These are phyloP conservation scores for Ceratocystis albifundus DNA, from an alignment of 2,329 filamentous ascomycete species.

Conservation along the genomic window DNA sequence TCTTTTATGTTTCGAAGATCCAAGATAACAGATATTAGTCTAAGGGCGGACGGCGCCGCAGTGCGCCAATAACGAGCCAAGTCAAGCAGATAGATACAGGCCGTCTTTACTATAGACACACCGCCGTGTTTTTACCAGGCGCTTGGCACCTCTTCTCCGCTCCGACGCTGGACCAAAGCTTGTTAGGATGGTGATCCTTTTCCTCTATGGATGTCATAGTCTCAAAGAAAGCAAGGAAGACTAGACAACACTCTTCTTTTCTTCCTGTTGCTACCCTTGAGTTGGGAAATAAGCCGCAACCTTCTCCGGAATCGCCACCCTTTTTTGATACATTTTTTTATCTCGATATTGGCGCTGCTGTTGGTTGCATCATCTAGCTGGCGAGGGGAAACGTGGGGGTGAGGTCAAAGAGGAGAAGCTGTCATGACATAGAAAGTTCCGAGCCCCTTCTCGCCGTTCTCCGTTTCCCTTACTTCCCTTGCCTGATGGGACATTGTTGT, in stretches of 20 bases:
- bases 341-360: too few relatives aligned
- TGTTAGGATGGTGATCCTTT: background rate
- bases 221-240: background rate
- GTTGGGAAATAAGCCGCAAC: background rate
- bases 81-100: background rate
- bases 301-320: background rate
- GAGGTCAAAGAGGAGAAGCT: background rate
- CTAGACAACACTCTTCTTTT: background rate
- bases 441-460: too few relatives aligned
- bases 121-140: background rate
- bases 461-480: too few relatives aligned
- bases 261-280: background rate
- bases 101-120: background rate
- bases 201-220: background rate
- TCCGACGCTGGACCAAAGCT: background rate
- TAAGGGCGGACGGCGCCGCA: background rate
- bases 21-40: background rate
- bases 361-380: background rate
- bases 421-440: background rate
- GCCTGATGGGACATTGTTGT: background rate
- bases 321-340: too few relatives aligned
- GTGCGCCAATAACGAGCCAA: background rate
- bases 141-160: background rate
- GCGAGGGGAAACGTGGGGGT: background rate
- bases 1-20: conserved; percentile 11